Percentiles rank a stretch among this genome's conserved stretches.
phyloP scores from a whole-genome alignment of 495 filamentous ascomycete species.

The Platismatia glauca region DNA sequence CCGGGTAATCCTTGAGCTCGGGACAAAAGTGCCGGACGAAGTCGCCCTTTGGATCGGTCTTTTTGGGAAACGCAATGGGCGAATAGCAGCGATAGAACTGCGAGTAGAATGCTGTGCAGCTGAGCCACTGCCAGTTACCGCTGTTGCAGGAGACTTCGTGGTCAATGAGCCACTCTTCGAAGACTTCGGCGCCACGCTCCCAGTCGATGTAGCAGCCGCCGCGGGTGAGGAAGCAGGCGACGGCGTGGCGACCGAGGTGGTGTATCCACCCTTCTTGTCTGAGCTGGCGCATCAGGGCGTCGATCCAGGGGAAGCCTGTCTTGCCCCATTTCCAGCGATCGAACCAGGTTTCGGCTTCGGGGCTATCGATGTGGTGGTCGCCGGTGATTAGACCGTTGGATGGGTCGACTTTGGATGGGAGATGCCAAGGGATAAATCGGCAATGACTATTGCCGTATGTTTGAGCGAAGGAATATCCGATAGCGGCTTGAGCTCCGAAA shows the following conservation, averaged over 20 bases:
- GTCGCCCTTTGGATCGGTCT: slow-evolving; percentile 54
- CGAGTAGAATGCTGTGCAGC: slow-evolving; percentile 57
- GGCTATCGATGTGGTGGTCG: slow-evolving; percentile 47
- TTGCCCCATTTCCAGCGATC: slow-evolving; percentile 53
- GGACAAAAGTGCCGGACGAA: slow-evolving; percentile 55
- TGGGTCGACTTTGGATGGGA: slow-evolving; percentile 45
- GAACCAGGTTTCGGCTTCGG: slow-evolving; percentile 51
- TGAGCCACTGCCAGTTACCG: slow-evolving; percentile 72
- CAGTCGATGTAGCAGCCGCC: slow-evolving; percentile 66
- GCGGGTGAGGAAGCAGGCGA: slow-evolving; percentile 64
- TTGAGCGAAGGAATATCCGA: slow-evolving; percentile 49
- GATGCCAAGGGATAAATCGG: slow-evolving; percentile 63
- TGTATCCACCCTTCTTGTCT: slow-evolving; percentile 63
- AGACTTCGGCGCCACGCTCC: slow-evolving; percentile 66
- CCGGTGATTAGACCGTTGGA: slow-evolving; percentile 36
- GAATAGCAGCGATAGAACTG: slow-evolving; percentile 60
- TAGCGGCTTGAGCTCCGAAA: slow-evolving; percentile 57
- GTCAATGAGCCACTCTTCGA: slow-evolving; percentile 63
- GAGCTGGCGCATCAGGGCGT: slow-evolving; percentile 68
- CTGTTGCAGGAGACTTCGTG: slow-evolving; percentile 61
- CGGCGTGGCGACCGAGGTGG: slow-evolving; percentile 60
- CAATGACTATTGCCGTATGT: slow-evolving; percentile 50
- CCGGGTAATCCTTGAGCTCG: slow-evolving; percentile 47
- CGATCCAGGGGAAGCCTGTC: slow-evolving; percentile 67
- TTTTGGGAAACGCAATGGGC: slow-evolving; percentile 57